These are phyloP conservation scores for Rhododendron kiyosumense DNA, from an alignment of 148 eudicot species.

Conservation along the genomic window DNA sequence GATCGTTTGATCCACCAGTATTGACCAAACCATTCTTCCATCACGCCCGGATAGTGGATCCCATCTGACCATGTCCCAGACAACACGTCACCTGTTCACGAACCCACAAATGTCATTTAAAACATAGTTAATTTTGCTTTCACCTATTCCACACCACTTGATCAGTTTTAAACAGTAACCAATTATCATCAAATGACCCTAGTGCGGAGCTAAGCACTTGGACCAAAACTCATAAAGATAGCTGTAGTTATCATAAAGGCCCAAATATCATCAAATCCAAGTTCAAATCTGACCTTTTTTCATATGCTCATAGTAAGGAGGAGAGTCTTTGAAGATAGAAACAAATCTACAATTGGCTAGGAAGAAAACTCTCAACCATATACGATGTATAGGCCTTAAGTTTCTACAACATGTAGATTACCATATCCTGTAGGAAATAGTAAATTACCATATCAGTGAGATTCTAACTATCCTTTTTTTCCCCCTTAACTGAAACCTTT, in stretches of 20 bases:
- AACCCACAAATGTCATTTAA: not conserved
- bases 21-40: slow-evolving; percentile 83
- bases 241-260: not conserved
- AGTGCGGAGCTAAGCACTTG: not conserved
- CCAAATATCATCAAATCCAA: not conserved
- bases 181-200: not conserved
- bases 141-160: not conserved
- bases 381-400: not conserved
- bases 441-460: not conserved
- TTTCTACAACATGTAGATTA: not conserved
- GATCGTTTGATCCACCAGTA: slow-evolving; percentile 72
- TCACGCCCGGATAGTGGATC: slow-evolving; percentile 61
- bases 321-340: not conserved
- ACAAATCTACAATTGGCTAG: not conserved
- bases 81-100: slow-evolving; percentile 69
- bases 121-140: not conserved
- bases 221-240: not conserved
- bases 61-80: slow-evolving; percentile 70
- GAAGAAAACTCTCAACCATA: not conserved
- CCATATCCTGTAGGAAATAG: not conserved
- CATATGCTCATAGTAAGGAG: not conserved
- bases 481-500: not conserved
- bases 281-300: not conserved
- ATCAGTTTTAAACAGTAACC: not conserved
- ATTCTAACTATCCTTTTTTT: not conserved